A percentile compares a stretch with the other conserved stretches of the same genome.
Conservation (phyloP, 768 basidiomycete species). For the Xerocomellus amylosporus region DNA sequence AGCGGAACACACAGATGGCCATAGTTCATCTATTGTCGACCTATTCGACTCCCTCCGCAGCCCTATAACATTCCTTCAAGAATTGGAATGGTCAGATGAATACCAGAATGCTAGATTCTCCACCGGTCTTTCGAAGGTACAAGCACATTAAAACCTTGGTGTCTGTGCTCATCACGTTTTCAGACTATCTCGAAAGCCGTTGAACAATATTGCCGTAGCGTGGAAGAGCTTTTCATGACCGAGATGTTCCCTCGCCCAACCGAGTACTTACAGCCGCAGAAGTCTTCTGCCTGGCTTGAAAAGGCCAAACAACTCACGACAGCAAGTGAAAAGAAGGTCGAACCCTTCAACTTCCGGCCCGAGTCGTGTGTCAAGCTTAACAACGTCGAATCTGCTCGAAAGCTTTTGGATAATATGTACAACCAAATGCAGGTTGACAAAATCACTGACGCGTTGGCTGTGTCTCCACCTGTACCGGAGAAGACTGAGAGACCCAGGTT, state of each 20-base stretch:
- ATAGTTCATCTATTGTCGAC: conserved; percentile 97
- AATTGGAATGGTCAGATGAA: conserved; percentile 89
- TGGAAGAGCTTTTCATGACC: conserved; percentile 88
- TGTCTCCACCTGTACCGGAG: conserved; percentile 65
- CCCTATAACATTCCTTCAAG: conserved; percentile 84
- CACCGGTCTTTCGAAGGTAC: conserved; percentile 85
- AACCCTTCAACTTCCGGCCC: conserved; percentile 91
- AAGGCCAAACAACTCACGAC: conserved; percentile 75
- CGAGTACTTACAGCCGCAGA: conserved; percentile 79
- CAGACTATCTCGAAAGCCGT: conserved; percentile 90
- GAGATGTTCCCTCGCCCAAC: conserved; percentile 90
- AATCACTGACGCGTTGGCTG: conserved; percentile 60
- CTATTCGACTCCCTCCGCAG: conserved; percentile 92
- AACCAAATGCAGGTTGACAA: conserved; percentile 87
- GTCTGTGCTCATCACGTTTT: background rate
- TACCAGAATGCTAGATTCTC: conserved; percentile 89
- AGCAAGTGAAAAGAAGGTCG: conserved; percentile 85
- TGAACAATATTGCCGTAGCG: conserved; percentile 84
- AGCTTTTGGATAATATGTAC: conserved; percentile 92
- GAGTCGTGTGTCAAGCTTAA: conserved; percentile 97
- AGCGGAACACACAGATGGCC: conserved; percentile 73
- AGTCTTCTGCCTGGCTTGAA: conserved; percentile 86
- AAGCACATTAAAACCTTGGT: background rate
- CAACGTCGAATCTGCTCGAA: conserved; percentile 90
- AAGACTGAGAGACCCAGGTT: conserved; percentile 68